These are phyloP conservation scores for Neckera pumila DNA, from an alignment of 225 moss, liverwort and hornwort species.

Conservation along the genomic window DNA sequence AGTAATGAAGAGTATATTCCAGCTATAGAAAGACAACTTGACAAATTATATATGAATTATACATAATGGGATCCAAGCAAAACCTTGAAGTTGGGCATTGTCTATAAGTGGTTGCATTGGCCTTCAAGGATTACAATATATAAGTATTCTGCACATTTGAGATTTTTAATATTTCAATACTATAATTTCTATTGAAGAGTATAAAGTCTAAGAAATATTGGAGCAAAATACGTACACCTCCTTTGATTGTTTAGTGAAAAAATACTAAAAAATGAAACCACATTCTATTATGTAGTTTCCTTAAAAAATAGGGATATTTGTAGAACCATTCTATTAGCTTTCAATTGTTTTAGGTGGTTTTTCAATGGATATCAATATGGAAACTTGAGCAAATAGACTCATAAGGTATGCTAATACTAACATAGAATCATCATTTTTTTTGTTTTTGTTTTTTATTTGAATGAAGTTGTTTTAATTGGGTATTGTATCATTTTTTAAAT, in stretches of 20 bases:
- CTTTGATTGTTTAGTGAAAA: neutral
- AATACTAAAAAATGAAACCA: neutral
- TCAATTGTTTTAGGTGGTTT: neutral
- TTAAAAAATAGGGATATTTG: neutral
- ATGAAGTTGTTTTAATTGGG: neutral
- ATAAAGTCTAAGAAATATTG: neutral
- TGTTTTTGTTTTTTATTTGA: neutral
- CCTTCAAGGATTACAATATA: neutral
- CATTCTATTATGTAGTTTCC: neutral
- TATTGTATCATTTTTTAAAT: neutral
- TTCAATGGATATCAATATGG: neutral
- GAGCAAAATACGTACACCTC: neutral
- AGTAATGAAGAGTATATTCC: neutral
- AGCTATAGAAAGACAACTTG: too few species aligned
- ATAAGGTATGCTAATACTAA: neutral
- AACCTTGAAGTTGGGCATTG: rapidly evolving
- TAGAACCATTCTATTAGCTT: neutral
- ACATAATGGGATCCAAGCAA: neutral
- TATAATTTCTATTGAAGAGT: neutral
- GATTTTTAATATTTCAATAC: neutral
- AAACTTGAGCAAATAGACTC: neutral
- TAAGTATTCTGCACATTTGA: neutral
- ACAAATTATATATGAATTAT: neutral
- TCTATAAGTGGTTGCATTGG: too few species aligned
- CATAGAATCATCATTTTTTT: neutral